These are phyloP conservation scores for Colletotrichum horii DNA, from an alignment of 2,329 filamentous ascomycete species.

Conservation along the genomic window DNA sequence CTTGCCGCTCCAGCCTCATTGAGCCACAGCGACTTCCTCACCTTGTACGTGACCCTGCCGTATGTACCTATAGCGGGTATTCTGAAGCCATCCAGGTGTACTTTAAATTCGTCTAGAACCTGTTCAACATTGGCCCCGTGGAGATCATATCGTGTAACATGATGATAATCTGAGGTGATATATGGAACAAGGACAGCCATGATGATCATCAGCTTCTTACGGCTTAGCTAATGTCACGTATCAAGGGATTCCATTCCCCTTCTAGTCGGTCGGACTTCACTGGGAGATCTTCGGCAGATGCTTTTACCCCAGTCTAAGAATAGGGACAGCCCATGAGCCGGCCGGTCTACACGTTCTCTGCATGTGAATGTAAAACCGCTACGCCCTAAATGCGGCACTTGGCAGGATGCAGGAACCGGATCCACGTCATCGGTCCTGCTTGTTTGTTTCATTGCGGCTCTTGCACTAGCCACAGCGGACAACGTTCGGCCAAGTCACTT, in stretches of 20 bases:
- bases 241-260: not conserved
- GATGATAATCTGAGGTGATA: too few species aligned
- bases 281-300: not conserved
- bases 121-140: not conserved
- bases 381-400: not conserved
- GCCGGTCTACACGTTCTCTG: not conserved
- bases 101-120: not conserved
- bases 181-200: not conserved
- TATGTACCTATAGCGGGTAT: rapidly evolving
- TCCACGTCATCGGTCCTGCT: not conserved
- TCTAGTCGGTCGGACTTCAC: not conserved
- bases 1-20: not conserved
- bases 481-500: not conserved
- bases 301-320: not conserved
- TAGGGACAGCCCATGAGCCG: not conserved
- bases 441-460: not conserved
- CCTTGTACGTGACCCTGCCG: not conserved
- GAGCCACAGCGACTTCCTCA: not conserved
- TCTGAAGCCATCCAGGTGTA: not conserved
- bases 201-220: not conserved
- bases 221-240: not conserved
- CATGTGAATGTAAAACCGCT: not conserved
- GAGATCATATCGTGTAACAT: not conserved
- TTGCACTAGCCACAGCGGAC: not conserved
- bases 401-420: not conserved